phyloP scores from a whole-genome alignment of 257 asterid species.

The Nicotiana tabacum region DNA sequence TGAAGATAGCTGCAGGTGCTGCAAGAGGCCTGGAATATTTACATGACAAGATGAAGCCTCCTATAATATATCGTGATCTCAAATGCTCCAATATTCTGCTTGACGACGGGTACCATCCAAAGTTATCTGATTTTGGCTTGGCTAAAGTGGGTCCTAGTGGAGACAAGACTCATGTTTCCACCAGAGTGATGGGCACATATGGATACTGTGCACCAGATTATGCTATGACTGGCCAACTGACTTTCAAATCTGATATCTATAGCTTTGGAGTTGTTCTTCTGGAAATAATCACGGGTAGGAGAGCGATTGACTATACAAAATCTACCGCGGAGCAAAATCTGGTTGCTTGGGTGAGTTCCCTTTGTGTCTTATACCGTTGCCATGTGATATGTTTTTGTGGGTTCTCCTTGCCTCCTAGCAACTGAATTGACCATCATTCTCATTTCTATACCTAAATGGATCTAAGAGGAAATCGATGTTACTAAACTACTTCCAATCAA shows the following conservation, averaged over 20 bases:
- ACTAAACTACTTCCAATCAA: background rate
- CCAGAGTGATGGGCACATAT: constrained; percentile 91
- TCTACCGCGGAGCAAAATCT: constrained; percentile 42
- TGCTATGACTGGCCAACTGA: constrained; percentile 82
- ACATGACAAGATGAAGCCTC: constrained; percentile 69
- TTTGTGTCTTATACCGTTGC: background rate
- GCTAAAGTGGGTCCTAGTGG: constrained; percentile 80
- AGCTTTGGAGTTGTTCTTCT: constrained; percentile 86
- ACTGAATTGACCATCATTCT: background rate
- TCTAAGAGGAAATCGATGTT: background rate
- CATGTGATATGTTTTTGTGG: background rate
- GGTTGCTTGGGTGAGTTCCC: constrained; percentile 57
- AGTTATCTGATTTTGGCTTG: constrained; percentile 82
- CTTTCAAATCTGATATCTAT: constrained; percentile 72
- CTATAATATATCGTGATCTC: constrained; percentile 74
- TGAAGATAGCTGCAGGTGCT: constrained; percentile 83
- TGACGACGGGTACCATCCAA: constrained; percentile 62
- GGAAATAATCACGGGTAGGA: constrained; percentile 76
- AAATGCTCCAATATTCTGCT: constrained; percentile 76
- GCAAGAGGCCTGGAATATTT: constrained; percentile 80
- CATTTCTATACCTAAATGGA: background rate
- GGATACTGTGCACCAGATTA: constrained; percentile 91
- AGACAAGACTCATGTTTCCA: constrained; percentile 72
- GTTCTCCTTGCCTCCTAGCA: background rate
- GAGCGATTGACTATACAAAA: constrained; percentile 51